Evolutionary conservation across 1,284 basidiomycete genomes (phyloP), one percentile per base, ranked within the genome.

Genomic region (Grifola frondosa): DNA sequence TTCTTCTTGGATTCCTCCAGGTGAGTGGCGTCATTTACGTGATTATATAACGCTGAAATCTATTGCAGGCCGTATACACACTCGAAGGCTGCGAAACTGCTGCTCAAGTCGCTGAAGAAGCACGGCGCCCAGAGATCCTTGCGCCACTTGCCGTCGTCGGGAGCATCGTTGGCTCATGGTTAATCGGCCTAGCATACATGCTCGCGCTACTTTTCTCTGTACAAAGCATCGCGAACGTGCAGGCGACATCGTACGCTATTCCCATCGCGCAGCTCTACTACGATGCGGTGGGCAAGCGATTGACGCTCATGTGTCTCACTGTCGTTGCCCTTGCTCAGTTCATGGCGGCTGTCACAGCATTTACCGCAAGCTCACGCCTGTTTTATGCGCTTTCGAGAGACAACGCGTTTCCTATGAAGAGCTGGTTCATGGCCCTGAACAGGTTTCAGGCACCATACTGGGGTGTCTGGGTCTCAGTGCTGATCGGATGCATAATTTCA

Each of bases 11-110:
- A 4, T 80, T 81, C 57, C 69, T 80, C 4, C 77, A 80, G 63
- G 74, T 69, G 46, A 2, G 55, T 16, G 4, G 12, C n/a, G 6
- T 9, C 16, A 12, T 19, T 3, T 20, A 11, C 10, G 5, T 24
- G 29, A 22, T 38, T 42, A 30, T 5, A 9, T 22, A 17, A 16
- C 19, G 30, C 32, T 44, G 24, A 37, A 32, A 15, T 19, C 17
- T n/a, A n/a, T 16, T 30, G 26, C 38, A 77, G 70, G 78, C 78
- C 3, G 78, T 81, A 5, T 81, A 81, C 53, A 79, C 79, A 1
- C 68, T 81, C 19, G 79, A 80, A 62, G 79, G 79, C 15, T 80
- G 79, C 57, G 79, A 80, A 57, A 81, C 79, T 5, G 78, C 78
- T 26, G 79, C 78, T 19, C 79, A 81, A 59, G 72, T 80, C 6